Base-by-base conservation (phyloP, 129 eudicot species). In the Mikania micrantha region DNA sequence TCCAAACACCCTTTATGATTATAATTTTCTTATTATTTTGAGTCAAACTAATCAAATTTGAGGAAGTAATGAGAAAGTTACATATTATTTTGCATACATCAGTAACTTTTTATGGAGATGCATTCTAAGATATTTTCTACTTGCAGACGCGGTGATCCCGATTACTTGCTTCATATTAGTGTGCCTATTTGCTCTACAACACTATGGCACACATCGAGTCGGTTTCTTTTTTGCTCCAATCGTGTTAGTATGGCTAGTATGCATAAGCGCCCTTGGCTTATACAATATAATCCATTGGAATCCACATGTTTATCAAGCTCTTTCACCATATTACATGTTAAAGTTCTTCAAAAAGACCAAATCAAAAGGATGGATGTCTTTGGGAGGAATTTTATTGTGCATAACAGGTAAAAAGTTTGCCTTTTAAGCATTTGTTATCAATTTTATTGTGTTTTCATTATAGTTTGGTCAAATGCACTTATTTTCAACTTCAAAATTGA, bases 341-440 rank as follows among this genome's bases (percentile, higher is more conserved):
- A 85, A 80, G 82, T 92, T 92, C 77, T 82, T 92, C 89, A 88
- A 79, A 74, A 92, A 92, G 84, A 92, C 98, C 7, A 78, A 82
- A 67, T 85, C 76, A 84, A 78, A 95, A 59, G 98, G 98, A 42
- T 92, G 98, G 98, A 76, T 92, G 95, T 91, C 97, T 60, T 73
- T 91, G 67, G 97, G 97, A 31, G 97, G 97, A 47, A 84, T 85
- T 69, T 69, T 92, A 52, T 47, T 92, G 56, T 92, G 98, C 91
- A 92, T 92, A 57, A 92, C 98, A 80, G 98, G 98, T 92, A 71
- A 68, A 71, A 11, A 25, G 32, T 70, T 64, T 2, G n/a, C 63
- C 38, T 75, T 49, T 63, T 20, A 7, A 60, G 24, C 35, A 16
- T 12, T 35, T 31, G 61, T 32, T 22, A 57, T 65, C 52, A 66